Evolutionary conservation across 805 yeast genomes (phyloP), one percentile per base, ranked within the genome.

Genomic region (Ogataea haglerorum): DNA sequence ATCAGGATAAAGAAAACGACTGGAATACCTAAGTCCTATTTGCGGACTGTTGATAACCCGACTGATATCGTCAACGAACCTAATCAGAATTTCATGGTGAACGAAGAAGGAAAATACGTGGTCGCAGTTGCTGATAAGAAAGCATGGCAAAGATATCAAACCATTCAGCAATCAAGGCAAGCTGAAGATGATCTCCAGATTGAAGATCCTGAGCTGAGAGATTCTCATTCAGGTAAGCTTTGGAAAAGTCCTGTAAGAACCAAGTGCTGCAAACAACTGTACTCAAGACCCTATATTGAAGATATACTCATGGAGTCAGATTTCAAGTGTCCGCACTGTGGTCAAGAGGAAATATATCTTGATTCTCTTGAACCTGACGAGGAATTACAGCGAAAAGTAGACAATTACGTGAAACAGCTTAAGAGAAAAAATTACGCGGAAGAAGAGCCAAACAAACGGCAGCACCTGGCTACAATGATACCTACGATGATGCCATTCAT

Each of bases 61-160:
- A 74, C 79, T 0, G 87, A 82, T 27, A 47, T 52, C 8, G 29
- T 78, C 65, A 39, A 73, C 75, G 56, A 72, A 52, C 69, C 70
- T 4, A 71, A 70, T 27, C 68, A 70, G 46, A 76, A 79, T 30
- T 84, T 83, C 43, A 78, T 93, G 84, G 79, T 93, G 51, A 89
- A 89, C 23, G 98, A 90, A 37, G 93, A 88, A 25, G 99, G 99
- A 36, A 86, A 90, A 54, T 93, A 85, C 60, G 99, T 93, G 4
- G 84, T 88, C 35, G 96, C 95, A n/a, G 80, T 90, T 46, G 98
- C 98, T 0, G 99, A 93, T 65, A 76, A 80, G 30, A 82, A 81
- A 54, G 83, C 96, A 0, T 91, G 99, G 99, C 80, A 81, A 40
- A 79, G 75, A 34, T 90, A 79, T 57, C 96, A 89, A 58, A 80